Conservation (phyloP, 2,329 filamentous ascomycete species). For the Sporothrix dimorphospora region DNA sequence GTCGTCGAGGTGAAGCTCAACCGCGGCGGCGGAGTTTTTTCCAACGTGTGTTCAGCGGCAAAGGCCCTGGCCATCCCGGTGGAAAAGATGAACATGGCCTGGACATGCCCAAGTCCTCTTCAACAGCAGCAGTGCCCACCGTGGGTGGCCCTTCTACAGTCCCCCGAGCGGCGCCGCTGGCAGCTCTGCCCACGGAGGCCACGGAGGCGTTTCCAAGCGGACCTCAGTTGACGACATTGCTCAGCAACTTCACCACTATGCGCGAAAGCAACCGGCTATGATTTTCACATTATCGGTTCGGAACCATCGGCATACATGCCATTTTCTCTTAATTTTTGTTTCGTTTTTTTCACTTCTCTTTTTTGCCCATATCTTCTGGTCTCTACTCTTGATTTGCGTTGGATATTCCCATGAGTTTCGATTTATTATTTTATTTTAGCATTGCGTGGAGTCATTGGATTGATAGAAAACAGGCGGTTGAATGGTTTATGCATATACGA, state of each 20-base stretch:
- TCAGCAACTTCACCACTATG: not conserved
- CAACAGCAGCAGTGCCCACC: not conserved
- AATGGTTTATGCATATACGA: slow-evolving; percentile 25
- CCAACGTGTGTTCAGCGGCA: slow-evolving; percentile 46
- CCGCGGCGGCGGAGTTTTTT: slow-evolving; percentile 43
- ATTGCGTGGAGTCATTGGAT: slow-evolving; percentile 32
- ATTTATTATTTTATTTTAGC: slow-evolving; percentile 16
- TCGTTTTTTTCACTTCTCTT: not conserved
- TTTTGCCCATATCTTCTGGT: not conserved
- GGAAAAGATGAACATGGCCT: not conserved
- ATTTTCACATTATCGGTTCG: not conserved
- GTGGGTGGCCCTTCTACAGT: not conserved
- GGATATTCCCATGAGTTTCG: not conserved
- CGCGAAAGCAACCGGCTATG: slow-evolving; percentile 25
- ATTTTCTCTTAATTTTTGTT: not conserved
- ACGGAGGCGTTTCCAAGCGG: not conserved
- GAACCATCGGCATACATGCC: not conserved
- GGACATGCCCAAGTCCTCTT: not conserved
- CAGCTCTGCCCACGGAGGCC: not conserved
- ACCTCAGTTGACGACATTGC: slow-evolving; percentile 22
- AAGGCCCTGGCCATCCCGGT: not conserved
- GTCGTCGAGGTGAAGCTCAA: slow-evolving; percentile 36
- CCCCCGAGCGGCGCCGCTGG: not conserved
- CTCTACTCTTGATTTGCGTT: not conserved
- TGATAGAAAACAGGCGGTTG: not conserved